Evolutionary conservation across 208 protist species (phyloP), one percentile per base, ranked within the genome.

Genomic region (Trypanosoma caninum): DNA sequence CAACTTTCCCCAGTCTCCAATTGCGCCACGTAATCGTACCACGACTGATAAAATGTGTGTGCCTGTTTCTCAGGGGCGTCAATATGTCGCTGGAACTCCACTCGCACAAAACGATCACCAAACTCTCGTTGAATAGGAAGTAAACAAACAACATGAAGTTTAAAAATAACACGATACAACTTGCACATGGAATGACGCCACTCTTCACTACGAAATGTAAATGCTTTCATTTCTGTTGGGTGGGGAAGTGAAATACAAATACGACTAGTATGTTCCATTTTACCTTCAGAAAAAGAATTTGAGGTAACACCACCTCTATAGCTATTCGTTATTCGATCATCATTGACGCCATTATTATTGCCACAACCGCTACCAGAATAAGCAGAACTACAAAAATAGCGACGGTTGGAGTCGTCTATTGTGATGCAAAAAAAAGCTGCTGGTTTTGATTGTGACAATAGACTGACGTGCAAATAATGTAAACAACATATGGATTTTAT

Each of bases 1-100:
- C 72, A 67, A 13, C 87, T 93, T 31, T 87, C 71, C 13, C 86
- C 89, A 0, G 71, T 80, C 33, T 74, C 71, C 42, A 96, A 74
- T 59, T 93, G 82, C 57, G 85, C 59, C 38, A 90, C 80, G 65
- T 96, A 96, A 14, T 78, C 69, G 59, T 91, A 92, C 89, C 89
- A 96, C 46, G 76, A 86, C 25, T 75, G 59, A 60, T 96, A 96
- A 48, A 96, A 96, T 40, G 78, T 80, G 18, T 61, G 44, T 7
- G 86, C 73, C 2, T 83, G 69, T 31, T 80, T 66, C 20, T 75
- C 81, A 41, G 82, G 77, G 2, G 84, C 84, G 44, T 91, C 83
- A 28, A 75, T 61, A 70, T 96, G 86, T 3, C 80, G 78, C 37
- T 62, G 40, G 45, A 96, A 96, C 72, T 91, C 86, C 16, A 71